phyloP scores from a whole-genome alignment of 1,284 basidiomycete species.

The Cryptococcus sp. region DNA sequence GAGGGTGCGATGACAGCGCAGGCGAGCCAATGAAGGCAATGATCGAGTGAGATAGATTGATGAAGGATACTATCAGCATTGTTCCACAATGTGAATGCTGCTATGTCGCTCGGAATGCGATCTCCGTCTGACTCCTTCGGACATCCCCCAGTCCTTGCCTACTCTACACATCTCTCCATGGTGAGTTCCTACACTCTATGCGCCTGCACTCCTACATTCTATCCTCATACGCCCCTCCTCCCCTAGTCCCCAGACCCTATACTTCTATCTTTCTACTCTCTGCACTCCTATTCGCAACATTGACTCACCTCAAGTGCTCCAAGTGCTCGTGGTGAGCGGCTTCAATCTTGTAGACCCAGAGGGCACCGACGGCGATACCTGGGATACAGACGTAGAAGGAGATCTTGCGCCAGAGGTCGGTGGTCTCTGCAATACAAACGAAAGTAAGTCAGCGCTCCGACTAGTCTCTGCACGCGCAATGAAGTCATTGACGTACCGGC shows the following conservation, averaged over 20 bases:
- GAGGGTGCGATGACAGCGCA: no score
- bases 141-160: neutral
- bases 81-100: no score
- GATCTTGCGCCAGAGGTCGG: slow-evolving; percentile 49
- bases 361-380: slow-evolving; percentile 34
- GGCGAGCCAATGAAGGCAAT: no score
- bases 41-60: no score
- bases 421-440: slow-evolving; percentile 34
- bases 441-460: neutral
- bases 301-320: slow-evolving; percentile 24
- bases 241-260: no score
- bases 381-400: slow-evolving; percentile 50
- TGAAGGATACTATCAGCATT: no score
- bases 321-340: slow-evolving; percentile 45
- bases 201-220: neutral
- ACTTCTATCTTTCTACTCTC: neutral
- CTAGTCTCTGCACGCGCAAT: neutral
- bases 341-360: slow-evolving; percentile 49
- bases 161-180: neutral
- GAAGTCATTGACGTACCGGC: slow-evolving; percentile 31
- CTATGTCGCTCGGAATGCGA: no score
- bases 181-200: neutral
- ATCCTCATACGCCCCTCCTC: no score
- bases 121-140: no score
- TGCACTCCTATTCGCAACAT: neutral